Evolutionary conservation across 1,139 yeast species (phyloP), one percentile per base, ranked within the genome.

Genomic region (Blastobotrys raffinosifermentans): DNA sequence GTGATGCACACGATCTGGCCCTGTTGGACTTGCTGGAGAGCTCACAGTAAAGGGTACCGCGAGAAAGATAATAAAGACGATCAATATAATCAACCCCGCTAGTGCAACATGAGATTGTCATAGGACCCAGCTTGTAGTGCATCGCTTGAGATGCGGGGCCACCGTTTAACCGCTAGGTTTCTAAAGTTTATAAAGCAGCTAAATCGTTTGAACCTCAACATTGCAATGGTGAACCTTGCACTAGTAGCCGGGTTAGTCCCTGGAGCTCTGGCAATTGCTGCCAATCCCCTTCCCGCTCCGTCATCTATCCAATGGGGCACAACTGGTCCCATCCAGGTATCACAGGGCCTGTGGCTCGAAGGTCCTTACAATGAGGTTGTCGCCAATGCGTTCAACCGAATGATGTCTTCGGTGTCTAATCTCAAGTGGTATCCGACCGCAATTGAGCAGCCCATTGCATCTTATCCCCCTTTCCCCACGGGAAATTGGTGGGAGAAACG

Each of bases 391-490:
- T 48, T 51, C 38, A 21, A 43, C 9, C 27, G 50, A 18, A 40
- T 49, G 10, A 19, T 45, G 29, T 22, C 32, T 8, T 31, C 40
- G 4, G 43, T 50, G 18, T 33, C 35, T 14, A 29, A 40, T 13
- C 41, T 51, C 27, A 43, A 52, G 27, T 48, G 52, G 51, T 39
- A 39, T 13, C 54, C 54, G 13, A 44, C 45, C 7, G 52, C 49
- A n/a, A 34, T 42, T 15, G 52, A 49, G 31, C 47, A 38, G 22
- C 53, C 52, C 2, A 44, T 48, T 30, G 22, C 51, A 9, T 32
- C 41, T n/a, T 50, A 26, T 32, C 47, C 38, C 15, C 52, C 54
- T 1, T 49, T 50, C 37, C 54, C 54, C 4, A 43, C 48, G 8
- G 43, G 39, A 2, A 29, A 30, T 18, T 35, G 27, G 22, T 32